phyloP scores from a whole-genome alignment of 495 filamentous ascomycete genomes.

The Penicillium argentinense region DNA sequence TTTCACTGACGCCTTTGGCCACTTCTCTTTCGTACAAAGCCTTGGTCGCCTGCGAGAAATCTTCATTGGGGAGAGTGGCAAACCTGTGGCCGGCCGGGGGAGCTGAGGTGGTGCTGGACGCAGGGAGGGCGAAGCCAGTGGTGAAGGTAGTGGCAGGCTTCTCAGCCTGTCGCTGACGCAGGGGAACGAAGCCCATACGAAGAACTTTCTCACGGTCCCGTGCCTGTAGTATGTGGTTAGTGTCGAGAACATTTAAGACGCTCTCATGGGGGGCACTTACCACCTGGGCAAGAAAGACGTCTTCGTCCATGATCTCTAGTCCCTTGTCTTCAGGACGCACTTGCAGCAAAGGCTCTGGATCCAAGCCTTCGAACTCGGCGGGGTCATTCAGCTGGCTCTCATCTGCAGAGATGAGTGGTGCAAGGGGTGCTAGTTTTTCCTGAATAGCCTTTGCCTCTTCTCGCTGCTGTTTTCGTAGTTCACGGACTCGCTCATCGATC shows the following conservation, averaged over 20 bases:
- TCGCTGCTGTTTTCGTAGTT: constrained; percentile 64
- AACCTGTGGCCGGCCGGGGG: constrained; percentile 65
- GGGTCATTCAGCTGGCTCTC: constrained; percentile 10
- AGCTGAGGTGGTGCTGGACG: constrained; percentile 30
- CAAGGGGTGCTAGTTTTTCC: constrained; percentile 53
- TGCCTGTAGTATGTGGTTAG: constrained; percentile 33
- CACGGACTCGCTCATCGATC: constrained; percentile 68
- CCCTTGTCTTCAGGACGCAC: constrained; percentile 67
- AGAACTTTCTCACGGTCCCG: constrained; percentile 63
- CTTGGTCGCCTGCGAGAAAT: constrained; percentile 89
- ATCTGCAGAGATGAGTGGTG: constrained; percentile 22
- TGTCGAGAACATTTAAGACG: neutral
- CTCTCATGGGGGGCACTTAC: constrained; percentile 30
- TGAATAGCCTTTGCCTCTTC: constrained; percentile 66
- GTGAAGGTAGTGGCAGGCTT: constrained; percentile 42
- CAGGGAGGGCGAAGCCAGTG: constrained; percentile 29
- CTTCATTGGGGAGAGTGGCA: constrained; percentile 71
- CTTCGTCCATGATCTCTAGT: constrained; percentile 62
- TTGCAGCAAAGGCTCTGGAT: constrained; percentile 72
- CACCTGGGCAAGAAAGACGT: constrained; percentile 58
- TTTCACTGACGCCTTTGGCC: constrained; percentile 85
- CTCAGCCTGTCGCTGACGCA: constrained; percentile 52
- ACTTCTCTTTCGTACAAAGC: constrained; percentile 92
- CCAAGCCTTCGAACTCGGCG: constrained; percentile 43
- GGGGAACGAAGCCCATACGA: constrained; percentile 69